phyloP scores from a whole-genome alignment of 805 yeast species.

The Zygotorulaspora chibaensis region DNA sequence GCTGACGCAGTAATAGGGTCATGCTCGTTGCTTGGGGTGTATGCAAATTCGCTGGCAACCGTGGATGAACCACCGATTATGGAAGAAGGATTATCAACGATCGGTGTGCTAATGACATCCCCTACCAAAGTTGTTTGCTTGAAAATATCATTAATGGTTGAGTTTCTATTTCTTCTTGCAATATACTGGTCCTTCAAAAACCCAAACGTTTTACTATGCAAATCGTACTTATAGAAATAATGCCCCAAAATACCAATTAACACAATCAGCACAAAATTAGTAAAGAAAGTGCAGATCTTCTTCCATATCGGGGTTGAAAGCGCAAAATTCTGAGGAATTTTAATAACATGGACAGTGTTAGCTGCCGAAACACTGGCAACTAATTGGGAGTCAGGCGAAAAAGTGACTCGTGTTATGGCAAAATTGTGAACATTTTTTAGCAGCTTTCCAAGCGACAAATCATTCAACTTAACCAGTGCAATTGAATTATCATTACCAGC shows the following conservation, averaged over 20 bases:
- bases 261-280: conserved; percentile 26
- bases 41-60: background rate
- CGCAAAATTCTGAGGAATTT: conserved; percentile 50
- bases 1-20: too few relatives aligned
- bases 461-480: conserved; percentile 47
- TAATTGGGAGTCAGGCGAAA: conserved; percentile 62
- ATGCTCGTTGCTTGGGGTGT: background rate
- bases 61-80: background rate
- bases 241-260: conserved; percentile 26
- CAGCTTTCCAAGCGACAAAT: conserved; percentile 47
- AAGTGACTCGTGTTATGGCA: conserved; percentile 69
- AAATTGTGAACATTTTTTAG: conserved; percentile 65
- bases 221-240: conserved; percentile 22
- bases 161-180: conserved; percentile 16
- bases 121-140: conserved; percentile 22
- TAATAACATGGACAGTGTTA: conserved; percentile 59
- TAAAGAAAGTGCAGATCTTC: conserved; percentile 22
- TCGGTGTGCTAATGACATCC: conserved; percentile 15
- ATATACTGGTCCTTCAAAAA: conserved; percentile 19
- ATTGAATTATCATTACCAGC: conserved; percentile 60
- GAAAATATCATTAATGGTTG: conserved; percentile 13
- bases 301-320: conserved; percentile 28
- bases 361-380: conserved; percentile 77
- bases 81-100: background rate
- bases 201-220: conserved; percentile 20